A percentile compares a stretch with the other conserved stretches of the same genome.
Conservation (phyloP, 2,329 filamentous ascomycete genomes). For the Fusarium verrucosum region DNA sequence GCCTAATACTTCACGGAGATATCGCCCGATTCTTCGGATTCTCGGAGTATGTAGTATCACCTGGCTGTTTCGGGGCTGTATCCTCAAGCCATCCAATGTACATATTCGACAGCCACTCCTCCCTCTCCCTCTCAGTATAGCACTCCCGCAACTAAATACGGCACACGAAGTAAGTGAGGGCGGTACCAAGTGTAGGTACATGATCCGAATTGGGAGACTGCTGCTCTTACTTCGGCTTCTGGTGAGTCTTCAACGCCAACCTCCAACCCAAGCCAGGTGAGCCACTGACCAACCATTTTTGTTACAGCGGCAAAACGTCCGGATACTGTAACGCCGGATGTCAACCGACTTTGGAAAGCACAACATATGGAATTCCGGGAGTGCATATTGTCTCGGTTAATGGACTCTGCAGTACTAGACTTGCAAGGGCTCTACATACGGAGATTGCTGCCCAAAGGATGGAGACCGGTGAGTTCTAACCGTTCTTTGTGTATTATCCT, state of each 20-base stretch:
- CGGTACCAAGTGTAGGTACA: conserved; percentile 45
- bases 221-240: conserved; percentile 51
- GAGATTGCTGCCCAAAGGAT: conserved; percentile 23
- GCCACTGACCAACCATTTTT: not conserved
- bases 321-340: conserved; percentile 47
- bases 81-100: not conserved
- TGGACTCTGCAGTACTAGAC: conserved; percentile 36
- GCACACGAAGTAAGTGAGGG: conserved; percentile 48
- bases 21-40: not conserved
- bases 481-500: not conserved
- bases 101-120: conserved; percentile 3
- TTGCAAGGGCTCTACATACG: conserved; percentile 26
- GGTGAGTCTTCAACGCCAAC: conserved; percentile 38
- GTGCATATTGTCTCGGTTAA: conserved; percentile 31
- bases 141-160: conserved; percentile 39
- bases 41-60: not conserved
- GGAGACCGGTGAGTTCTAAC: conserved; percentile 11
- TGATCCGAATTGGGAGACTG: conserved; percentile 49
- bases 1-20: not conserved
- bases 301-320: conserved; percentile 8
- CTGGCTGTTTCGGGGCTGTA: not conserved
- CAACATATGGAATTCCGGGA: conserved; percentile 23
- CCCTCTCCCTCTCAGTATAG: not conserved
- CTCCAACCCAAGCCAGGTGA: too few species aligned
- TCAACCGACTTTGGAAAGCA: conserved; percentile 47